phyloP scores from a whole-genome alignment of 441 rosid genomes.

The Sinapis alba region DNA sequence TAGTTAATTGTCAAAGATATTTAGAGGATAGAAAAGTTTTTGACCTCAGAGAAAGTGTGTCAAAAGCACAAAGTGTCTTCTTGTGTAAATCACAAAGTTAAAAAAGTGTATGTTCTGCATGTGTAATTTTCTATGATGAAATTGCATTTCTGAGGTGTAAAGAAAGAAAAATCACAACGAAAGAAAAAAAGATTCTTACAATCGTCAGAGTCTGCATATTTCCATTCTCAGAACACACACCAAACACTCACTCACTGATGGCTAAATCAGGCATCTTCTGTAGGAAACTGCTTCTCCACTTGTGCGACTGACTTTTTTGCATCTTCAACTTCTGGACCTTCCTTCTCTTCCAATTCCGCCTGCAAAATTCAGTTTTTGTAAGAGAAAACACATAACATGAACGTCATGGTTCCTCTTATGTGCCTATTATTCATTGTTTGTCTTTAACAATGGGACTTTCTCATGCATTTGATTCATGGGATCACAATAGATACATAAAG shows the following conservation, averaged over 20 bases:
- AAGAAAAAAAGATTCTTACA: background rate
- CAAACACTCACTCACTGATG: conserved; percentile 8
- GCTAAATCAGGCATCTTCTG: conserved; percentile 47
- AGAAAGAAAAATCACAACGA: background rate
- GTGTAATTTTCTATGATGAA: background rate
- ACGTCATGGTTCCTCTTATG: background rate
- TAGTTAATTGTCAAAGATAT: background rate
- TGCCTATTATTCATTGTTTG: background rate
- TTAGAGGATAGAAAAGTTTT: background rate
- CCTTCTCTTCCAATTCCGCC: conserved; percentile 64
- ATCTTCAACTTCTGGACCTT: conserved; percentile 63
- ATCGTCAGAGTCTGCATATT: background rate
- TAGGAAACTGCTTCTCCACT: conserved; percentile 56
- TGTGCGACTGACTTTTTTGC: conserved; percentile 57
- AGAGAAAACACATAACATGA: conserved; percentile 1
- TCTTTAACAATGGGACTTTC: background rate
- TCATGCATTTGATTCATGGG: background rate
- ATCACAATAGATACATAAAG: background rate
- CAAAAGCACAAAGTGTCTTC: background rate
- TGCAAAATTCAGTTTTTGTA: conserved; percentile 31
- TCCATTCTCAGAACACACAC: conserved; percentile 20
- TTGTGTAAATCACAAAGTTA: background rate
- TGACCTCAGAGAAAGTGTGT: background rate
- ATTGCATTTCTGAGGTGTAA: background rate
- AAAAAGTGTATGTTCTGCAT: background rate